Evolutionary conservation across 2,329 filamentous ascomycete genomes (phyloP).

Genomic region (Penicillium paneum): DNA sequence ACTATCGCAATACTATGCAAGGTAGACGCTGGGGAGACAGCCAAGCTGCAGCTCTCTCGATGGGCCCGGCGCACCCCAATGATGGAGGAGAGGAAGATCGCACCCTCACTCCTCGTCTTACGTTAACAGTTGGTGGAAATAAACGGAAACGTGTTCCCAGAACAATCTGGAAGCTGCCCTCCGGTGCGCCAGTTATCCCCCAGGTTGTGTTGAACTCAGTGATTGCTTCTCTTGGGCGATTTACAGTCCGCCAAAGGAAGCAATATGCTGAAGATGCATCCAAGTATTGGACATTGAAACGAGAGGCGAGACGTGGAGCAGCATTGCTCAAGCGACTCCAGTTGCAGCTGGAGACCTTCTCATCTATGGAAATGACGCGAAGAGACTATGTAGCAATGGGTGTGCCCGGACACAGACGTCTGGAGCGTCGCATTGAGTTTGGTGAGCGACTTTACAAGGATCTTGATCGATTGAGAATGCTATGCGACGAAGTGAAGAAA

Average conservation of each 20-base stretch:
- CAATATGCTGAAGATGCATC: slow-evolving; percentile 91
- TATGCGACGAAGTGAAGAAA: slow-evolving; percentile 69
- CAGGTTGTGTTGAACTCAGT: slow-evolving; percentile 83
- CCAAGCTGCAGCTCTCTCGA: slow-evolving; percentile 74
- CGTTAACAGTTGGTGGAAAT: slow-evolving; percentile 55
- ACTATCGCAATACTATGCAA: slow-evolving; percentile 86
- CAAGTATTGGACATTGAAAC: slow-evolving; percentile 96
- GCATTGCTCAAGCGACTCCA: slow-evolving; percentile 90
- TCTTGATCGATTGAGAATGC: slow-evolving; percentile 68
- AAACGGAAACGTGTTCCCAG: slow-evolving; percentile 61
- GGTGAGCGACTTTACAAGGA: slow-evolving; percentile 64
- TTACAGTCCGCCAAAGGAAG: slow-evolving; percentile 80
- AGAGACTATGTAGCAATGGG: slow-evolving; percentile 97
- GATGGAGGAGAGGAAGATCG: slow-evolving; percentile 44
- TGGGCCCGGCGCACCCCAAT: slow-evolving; percentile 65
- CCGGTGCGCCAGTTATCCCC: slow-evolving; percentile 90
- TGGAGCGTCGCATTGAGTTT: slow-evolving; percentile 84
- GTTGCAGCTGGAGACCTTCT: slow-evolving; percentile 92
- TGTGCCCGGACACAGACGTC: slow-evolving; percentile 70
- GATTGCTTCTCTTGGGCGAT: slow-evolving; percentile 76
- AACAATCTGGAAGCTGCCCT: slow-evolving; percentile 84
- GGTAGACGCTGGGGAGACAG: slow-evolving; percentile 89
- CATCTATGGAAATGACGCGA: slow-evolving; percentile 93
- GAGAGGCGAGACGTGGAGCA: slow-evolving; percentile 86
- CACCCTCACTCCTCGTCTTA: slow-evolving; percentile 47